Evolutionary conservation across 1,284 basidiomycete genomes (phyloP).

Genomic region (Puccinia novopanici): DNA sequence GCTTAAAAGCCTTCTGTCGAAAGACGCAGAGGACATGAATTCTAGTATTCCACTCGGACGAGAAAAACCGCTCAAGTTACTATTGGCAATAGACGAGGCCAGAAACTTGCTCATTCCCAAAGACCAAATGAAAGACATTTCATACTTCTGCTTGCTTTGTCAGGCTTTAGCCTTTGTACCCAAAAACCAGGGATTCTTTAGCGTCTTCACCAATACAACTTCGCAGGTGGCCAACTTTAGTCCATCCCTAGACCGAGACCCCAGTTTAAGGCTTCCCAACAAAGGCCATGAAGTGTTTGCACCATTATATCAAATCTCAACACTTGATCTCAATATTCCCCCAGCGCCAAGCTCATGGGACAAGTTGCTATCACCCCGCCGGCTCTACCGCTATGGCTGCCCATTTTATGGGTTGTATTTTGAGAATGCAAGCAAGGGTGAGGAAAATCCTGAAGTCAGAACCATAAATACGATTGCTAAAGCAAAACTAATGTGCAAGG

Average conservation of each 20-base stretch:
- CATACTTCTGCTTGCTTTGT: neutral
- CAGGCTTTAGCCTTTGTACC: slow-evolving; percentile 1
- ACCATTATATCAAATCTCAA: slow-evolving; percentile 10
- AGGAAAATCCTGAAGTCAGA: neutral
- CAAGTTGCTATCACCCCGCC: neutral
- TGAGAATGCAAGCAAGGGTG: neutral
- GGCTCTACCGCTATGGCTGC: slow-evolving; percentile 9
- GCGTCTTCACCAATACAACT: slow-evolving; percentile 5
- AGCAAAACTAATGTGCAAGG: neutral
- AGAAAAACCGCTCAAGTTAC: neutral
- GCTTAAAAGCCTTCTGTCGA: too few species aligned
- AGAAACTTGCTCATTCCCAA: neutral
- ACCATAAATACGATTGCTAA: neutral
- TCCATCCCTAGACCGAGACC: neutral
- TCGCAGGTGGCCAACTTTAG: slow-evolving; percentile 11
- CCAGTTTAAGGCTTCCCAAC: neutral
- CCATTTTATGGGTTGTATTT: slow-evolving; percentile 25
- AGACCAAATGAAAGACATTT: too few species aligned
- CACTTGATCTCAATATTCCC: slow-evolving; percentile 11
- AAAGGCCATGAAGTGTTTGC: neutral
- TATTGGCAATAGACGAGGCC: slow-evolving; percentile 13
- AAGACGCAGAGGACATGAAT: too few species aligned
- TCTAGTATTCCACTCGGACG: neutral
- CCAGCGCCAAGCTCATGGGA: neutral
- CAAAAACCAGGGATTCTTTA: neutral